Percentiles rank a stretch among this genome's conserved stretches.
Evolutionary conservation across 2,329 filamentous ascomycete species (phyloP).

Genomic region (Claviceps sp.): DNA sequence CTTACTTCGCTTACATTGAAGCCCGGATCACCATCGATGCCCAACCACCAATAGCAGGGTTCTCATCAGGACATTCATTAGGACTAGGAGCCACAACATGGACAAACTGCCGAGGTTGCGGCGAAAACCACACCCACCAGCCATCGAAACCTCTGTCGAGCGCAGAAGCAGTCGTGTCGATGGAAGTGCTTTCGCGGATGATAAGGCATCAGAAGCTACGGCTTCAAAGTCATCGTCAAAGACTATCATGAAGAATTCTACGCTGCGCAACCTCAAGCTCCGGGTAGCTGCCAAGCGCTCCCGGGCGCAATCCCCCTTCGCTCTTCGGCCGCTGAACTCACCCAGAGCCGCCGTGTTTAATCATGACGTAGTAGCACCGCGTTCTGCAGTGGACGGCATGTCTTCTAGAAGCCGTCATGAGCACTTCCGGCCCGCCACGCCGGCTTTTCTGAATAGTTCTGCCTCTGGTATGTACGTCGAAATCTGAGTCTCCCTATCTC

Average conservation of each 20-base stretch:
- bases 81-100: constrained; percentile 14
- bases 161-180: constrained; percentile 16
- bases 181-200: constrained; percentile 9
- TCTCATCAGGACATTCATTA: background rate
- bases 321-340: constrained; percentile 14
- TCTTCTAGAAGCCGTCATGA: background rate
- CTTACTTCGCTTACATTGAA: background rate
- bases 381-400: constrained; percentile 11
- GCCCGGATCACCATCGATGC: background rate
- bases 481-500: too few species aligned
- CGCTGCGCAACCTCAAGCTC: constrained; percentile 33
- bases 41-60: background rate
- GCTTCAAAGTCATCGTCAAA: constrained; percentile 10
- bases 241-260: constrained; percentile 19
- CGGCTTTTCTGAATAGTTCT: constrained; percentile 25
- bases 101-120: constrained; percentile 29
- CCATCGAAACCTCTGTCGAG: constrained; percentile 27
- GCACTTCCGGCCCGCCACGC: constrained; percentile 17
- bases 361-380: constrained; percentile 21
- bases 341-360: constrained; percentile 20
- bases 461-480: constrained; percentile 17
- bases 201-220: constrained; percentile 1
- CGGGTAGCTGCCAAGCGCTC: constrained; percentile 34
- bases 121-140: constrained; percentile 30
- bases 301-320: constrained; percentile 25